Conservation (phyloP, 2,329 filamentous ascomycete species). For the Aspergillus ochraceoroseus region DNA sequence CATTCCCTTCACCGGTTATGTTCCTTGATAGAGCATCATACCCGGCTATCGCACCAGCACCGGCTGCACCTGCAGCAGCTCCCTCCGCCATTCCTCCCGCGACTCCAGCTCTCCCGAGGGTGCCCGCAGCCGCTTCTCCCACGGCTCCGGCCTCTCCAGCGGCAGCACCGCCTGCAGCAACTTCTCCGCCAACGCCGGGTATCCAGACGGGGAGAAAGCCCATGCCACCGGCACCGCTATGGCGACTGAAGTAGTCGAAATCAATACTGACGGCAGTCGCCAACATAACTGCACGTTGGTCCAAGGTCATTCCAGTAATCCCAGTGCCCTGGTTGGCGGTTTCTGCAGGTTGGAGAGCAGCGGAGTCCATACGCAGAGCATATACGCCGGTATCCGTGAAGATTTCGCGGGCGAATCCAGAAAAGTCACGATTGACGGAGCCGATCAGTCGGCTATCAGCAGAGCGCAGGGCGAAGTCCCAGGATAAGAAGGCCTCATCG, state of each 20-base stretch:
- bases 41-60: conserved; percentile 58
- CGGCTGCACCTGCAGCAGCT: conserved; percentile 45
- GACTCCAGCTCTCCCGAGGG: conserved; percentile 36
- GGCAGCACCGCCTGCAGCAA: conserved; percentile 37
- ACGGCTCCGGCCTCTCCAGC: conserved; percentile 37
- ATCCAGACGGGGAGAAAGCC: conserved; percentile 53
- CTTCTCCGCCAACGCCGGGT: conserved; percentile 42
- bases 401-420: conserved; percentile 58
- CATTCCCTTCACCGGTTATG: conserved; percentile 31
- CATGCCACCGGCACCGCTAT: conserved; percentile 47
- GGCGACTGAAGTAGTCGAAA: conserved; percentile 63
- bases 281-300: conserved; percentile 62
- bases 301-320: conserved; percentile 56
- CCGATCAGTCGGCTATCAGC: conserved; percentile 52
- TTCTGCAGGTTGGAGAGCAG: conserved; percentile 42
- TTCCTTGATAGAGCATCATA: conserved; percentile 60
- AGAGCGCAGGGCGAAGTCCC: conserved; percentile 58
- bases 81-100: conserved; percentile 40
- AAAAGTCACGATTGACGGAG: conserved; percentile 60
- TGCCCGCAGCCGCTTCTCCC: conserved; percentile 38
- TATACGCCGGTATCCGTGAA: conserved; percentile 65
- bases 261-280: conserved; percentile 62
- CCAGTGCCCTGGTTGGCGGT: conserved; percentile 20
- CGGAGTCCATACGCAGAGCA: conserved; percentile 60
- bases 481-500: conserved; percentile 59